These are phyloP conservation scores for Phytophthora citrophthora DNA, from an alignment of 352 stramenopile genomes.

Conservation along the genomic window DNA sequence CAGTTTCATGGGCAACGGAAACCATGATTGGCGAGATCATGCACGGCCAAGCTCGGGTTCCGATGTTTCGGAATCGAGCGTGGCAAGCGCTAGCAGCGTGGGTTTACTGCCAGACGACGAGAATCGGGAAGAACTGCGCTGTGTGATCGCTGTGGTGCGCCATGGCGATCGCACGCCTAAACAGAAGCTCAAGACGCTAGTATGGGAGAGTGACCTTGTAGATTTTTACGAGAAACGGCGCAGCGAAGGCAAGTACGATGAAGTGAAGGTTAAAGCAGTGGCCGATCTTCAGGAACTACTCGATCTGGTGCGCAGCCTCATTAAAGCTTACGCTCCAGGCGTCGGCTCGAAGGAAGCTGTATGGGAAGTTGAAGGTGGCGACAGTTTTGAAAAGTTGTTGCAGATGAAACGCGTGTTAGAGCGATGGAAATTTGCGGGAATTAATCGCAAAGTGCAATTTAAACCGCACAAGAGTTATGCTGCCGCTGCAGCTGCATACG, in stretches of 20 bases:
- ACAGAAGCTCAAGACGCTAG: conserved; percentile 98
- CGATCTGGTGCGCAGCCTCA: conserved; percentile 78
- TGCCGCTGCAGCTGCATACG: conserved; percentile 36
- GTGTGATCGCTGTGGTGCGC: conserved; percentile 98
- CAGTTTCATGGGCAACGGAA: conserved; percentile 26
- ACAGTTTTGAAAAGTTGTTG: conserved; percentile 93
- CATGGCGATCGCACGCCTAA: conserved; percentile 99
- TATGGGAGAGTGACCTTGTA: conserved; percentile 88
- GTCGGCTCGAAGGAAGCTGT: conserved; percentile 84
- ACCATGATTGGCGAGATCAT: conserved; percentile 39
- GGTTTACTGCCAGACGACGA: conserved; percentile 59
- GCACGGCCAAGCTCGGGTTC: conserved; percentile 68
- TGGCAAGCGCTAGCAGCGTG: conserved; percentile 61
- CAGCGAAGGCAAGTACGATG: conserved; percentile 79
- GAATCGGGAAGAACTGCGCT: conserved; percentile 96
- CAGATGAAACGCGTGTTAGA: conserved; percentile 98
- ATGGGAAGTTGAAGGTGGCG: conserved; percentile 85
- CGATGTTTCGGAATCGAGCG: conserved; percentile 73
- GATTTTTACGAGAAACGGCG: conserved; percentile 78
- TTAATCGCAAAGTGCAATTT: conserved; percentile 97
- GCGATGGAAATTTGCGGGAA: conserved; percentile 96
- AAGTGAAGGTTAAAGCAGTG: conserved; percentile 88
- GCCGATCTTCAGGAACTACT: conserved; percentile 82
- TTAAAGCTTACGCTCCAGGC: conserved; percentile 80
- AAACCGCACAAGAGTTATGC: conserved; percentile 79